Conservation (phyloP, 768 basidiomycete genomes). For the Pulveroboletus sp. region DNA sequence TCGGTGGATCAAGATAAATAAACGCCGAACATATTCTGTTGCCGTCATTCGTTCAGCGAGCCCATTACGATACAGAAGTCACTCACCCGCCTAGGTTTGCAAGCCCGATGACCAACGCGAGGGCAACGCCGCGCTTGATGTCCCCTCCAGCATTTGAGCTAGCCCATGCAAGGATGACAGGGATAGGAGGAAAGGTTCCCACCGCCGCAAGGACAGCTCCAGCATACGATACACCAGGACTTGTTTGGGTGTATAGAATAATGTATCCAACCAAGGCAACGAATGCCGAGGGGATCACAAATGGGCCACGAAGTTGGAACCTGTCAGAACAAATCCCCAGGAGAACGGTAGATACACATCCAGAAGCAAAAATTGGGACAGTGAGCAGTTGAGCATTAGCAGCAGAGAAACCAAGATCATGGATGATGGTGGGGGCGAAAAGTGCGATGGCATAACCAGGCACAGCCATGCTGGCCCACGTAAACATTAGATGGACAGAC, state of each 20-base stretch:
- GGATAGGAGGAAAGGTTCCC: constrained; percentile 47
- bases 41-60: constrained; percentile 14
- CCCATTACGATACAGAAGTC: constrained; percentile 1
- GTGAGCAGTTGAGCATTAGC: constrained; percentile 44
- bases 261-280: constrained; percentile 47
- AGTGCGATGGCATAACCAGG: constrained; percentile 43
- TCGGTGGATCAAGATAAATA: constrained; percentile 31
- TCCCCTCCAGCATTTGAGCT: constrained; percentile 51
- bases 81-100: constrained; percentile 49
- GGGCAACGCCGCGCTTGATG: constrained; percentile 42
- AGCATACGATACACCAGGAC: constrained; percentile 29
- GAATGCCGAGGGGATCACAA: constrained; percentile 36
- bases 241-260: constrained; percentile 33
- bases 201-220: constrained; percentile 47
- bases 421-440: constrained; percentile 45
- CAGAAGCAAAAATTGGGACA: constrained; percentile 44
- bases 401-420: constrained; percentile 44
- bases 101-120: constrained; percentile 48
- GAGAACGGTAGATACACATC: constrained; percentile 39
- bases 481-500: neutral
- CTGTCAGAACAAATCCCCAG: constrained; percentile 40
- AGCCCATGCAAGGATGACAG: constrained; percentile 46
- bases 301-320: constrained; percentile 41
- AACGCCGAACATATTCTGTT: constrained; percentile 34
- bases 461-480: constrained; percentile 31